Evolutionary conservation across 2,329 filamentous ascomycete species (phyloP).

Genomic region (Colletotrichum cordylinicola): DNA sequence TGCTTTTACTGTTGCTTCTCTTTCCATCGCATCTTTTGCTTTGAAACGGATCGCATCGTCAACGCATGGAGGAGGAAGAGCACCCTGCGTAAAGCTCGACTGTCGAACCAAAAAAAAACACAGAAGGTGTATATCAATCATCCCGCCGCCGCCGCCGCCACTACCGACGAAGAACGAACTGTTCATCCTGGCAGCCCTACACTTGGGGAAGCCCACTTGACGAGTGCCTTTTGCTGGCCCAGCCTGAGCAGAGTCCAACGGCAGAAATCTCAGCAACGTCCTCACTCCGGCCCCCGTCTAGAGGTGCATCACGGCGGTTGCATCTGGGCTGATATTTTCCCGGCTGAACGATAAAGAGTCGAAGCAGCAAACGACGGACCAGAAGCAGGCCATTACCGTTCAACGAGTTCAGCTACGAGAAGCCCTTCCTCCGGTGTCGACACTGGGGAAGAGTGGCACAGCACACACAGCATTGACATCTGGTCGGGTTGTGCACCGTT

Average conservation of each 20-base stretch:
- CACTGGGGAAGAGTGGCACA: neutral
- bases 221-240: neutral
- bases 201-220: neutral
- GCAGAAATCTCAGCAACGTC: neutral
- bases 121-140: neutral
- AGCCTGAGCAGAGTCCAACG: neutral
- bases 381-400: neutral
- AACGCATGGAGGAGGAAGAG: neutral
- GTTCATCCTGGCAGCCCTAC: neutral
- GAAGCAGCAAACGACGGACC: neutral
- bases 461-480: neutral
- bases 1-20: neutral
- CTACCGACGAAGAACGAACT: neutral
- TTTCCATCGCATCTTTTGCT: neutral
- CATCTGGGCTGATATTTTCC: neutral
- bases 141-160: neutral
- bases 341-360: neutral
- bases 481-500: neutral
- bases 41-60: neutral
- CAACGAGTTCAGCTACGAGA: neutral
- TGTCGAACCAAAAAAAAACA: neutral
- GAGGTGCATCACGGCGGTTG: neutral
- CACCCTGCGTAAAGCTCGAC: neutral
- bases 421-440: neutral
- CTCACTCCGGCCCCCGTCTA: neutral